Conservation (phyloP, 2,329 filamentous ascomycete genomes). For the Colletotrichum liriopes region DNA sequence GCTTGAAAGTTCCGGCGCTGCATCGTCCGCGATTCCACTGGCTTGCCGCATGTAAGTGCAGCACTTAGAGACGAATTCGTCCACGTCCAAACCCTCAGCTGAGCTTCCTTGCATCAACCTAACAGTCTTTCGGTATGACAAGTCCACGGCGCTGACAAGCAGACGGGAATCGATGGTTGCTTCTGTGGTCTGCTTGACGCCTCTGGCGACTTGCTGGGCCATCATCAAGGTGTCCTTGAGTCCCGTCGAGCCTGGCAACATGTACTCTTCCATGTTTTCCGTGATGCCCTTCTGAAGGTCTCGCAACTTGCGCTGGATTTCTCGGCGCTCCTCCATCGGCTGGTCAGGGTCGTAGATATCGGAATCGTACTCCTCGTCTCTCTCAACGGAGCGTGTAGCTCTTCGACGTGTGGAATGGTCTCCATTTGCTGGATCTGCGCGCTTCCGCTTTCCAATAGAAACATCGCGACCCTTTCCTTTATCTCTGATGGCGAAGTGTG, state of each 20-base stretch:
- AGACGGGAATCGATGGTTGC: slow-evolving; percentile 92
- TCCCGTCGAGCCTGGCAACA: slow-evolving; percentile 76
- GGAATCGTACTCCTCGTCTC: slow-evolving; percentile 39
- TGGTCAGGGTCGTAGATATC: slow-evolving; percentile 87
- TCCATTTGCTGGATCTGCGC: slow-evolving; percentile 36
- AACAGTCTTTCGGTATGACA: slow-evolving; percentile 84
- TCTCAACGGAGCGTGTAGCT: slow-evolving; percentile 38
- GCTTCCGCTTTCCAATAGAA: slow-evolving; percentile 41
- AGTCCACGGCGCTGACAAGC: slow-evolving; percentile 84
- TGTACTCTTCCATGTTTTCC: slow-evolving; percentile 82
- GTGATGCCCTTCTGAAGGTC: slow-evolving; percentile 72
- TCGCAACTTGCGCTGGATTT: slow-evolving; percentile 79
- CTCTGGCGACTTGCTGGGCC: slow-evolving; percentile 75
- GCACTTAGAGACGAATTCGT: slow-evolving; percentile 93
- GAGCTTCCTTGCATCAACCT: slow-evolving; percentile 81
- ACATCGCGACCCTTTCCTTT: slow-evolving; percentile 46
- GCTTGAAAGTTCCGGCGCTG: slow-evolving; percentile 65
- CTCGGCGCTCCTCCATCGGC: slow-evolving; percentile 79
- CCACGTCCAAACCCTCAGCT: slow-evolving; percentile 85
- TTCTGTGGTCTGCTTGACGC: slow-evolving; percentile 90
- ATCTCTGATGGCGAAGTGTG: slow-evolving; percentile 50
- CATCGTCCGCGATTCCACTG: slow-evolving; percentile 67
- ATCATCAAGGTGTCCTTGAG: slow-evolving; percentile 76
- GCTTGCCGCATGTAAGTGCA: slow-evolving; percentile 88
- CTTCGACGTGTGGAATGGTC: slow-evolving; percentile 35